phyloP scores from a whole-genome alignment of 1,139 yeast species.

The Yamadazyma spencermartinsiae region DNA sequence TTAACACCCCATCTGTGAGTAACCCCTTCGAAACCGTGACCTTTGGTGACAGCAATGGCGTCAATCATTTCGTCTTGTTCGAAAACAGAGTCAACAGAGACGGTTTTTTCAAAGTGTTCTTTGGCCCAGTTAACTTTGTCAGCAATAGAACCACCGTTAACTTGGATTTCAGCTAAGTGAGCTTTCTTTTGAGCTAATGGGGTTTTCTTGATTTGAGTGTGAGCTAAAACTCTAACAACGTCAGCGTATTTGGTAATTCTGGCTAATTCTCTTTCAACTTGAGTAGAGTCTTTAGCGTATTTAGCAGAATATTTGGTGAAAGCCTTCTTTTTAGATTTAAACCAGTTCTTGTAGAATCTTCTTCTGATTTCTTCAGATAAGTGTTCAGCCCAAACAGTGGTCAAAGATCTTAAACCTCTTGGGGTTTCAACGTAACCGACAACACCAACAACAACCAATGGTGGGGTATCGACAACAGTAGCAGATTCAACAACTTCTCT shows the following conservation, averaged over 20 bases:
- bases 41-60: slow-evolving; percentile 99
- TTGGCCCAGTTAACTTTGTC: slow-evolving; percentile 99
- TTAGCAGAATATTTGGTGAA: slow-evolving; percentile 99
- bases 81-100: slow-evolving; percentile 90
- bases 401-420: slow-evolving; percentile 98
- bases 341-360: slow-evolving; percentile 99
- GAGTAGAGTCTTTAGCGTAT: slow-evolving; percentile 90
- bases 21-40: slow-evolving; percentile 99
- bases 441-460: slow-evolving; percentile 98
- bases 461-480: slow-evolving; percentile 99
- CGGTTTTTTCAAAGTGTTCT: slow-evolving; percentile 99
- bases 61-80: slow-evolving; percentile 99
- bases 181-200: slow-evolving; percentile 99
- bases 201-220: slow-evolving; percentile 99
- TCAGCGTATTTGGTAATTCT: slow-evolving; percentile 98
- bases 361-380: slow-evolving; percentile 98
- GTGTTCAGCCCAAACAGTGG: slow-evolving; percentile 99
- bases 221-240: slow-evolving; percentile 98
- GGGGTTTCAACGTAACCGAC: slow-evolving; percentile 99
- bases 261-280: slow-evolving; percentile 94
- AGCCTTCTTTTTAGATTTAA: slow-evolving; percentile 99
- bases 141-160: slow-evolving; percentile 98
- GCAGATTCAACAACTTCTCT: slow-evolving; percentile 99
- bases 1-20: slow-evolving; percentile 99
- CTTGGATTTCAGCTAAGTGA: slow-evolving; percentile 98